Evolutionary conservation across 2,329 filamentous ascomycete genomes (phyloP).

Genomic region (Huntiella savannae): DNA sequence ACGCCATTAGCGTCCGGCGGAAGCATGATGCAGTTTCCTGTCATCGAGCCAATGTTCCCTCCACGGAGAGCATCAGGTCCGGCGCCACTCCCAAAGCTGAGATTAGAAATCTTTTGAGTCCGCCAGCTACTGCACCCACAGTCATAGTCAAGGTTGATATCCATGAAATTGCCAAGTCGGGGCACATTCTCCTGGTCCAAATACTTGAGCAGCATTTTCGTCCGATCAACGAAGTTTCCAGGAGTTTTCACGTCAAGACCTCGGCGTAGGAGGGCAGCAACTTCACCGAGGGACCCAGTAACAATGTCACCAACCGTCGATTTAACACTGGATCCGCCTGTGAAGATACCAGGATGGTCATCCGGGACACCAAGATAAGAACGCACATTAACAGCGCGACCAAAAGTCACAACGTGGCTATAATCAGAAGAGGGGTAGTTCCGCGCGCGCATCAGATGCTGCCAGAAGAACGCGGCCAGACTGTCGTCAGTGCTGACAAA

Average conservation of each 20-base stretch:
- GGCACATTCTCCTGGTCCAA: neutral
- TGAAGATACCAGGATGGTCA: neutral
- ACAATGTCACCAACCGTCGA: neutral
- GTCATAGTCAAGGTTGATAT: neutral
- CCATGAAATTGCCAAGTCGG: neutral
- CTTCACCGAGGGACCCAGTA: neutral
- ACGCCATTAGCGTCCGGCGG: neutral
- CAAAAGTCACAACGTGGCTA: no score
- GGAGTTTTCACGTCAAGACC: neutral
- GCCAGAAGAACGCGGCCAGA: neutral
- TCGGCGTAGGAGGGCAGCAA: neutral
- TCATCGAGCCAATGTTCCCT: neutral
- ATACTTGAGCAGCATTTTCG: neutral
- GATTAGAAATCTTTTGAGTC: neutral
- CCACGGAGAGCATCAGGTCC: neutral
- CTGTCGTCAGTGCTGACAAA: constrained; percentile 4
- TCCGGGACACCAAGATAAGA: neutral
- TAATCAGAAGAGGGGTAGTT: neutral
- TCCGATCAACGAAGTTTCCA: neutral
- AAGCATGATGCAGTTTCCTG: neutral
- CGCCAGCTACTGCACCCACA: neutral
- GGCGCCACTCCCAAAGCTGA: neutral
- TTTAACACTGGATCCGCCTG: no score
- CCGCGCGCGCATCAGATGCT: neutral
- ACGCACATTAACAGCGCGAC: neutral